Base-by-base conservation (phyloP, 2,329 filamentous ascomycete species). In the Parastagonospora avenae region DNA sequence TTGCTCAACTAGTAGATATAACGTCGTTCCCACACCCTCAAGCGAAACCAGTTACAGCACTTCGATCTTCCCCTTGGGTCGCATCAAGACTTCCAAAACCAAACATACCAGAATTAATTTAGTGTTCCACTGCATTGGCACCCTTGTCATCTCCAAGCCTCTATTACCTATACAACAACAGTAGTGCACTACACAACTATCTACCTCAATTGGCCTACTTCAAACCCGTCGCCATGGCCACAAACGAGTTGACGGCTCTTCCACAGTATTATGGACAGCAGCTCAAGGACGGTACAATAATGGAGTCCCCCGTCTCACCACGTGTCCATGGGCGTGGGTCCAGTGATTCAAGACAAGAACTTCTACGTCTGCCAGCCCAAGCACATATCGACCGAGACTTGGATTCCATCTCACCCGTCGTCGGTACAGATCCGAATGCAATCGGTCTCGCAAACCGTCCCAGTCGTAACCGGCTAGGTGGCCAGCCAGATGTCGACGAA, bases 241-340 rank as follows among this genome's bases (percentile, higher is more conserved):
- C 39, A 29, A 53, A 56, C 42, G 19, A 40, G 6, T 41, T 51
- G 27, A 63, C 47, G 9, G 28, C 62, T 9, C 51, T 68, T 16
- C 67, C 67, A 19, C 55, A 61, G 10, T 70, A 60, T 46, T 67
- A 72, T 42, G 67, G 67, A 4, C 63, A 71, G 40, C 57, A 56
- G 33, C 58, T 69, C 46, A 52, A 62, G 42, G 64, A 71, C 50
- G 67, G 63, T 8, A 63, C 67, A 9, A 52, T 66, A 46, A 57
- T 68, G 44, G 64, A 69, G 42, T 63, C 61, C 33, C 64, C 66
- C 38, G 49, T 46, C 14, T 31, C 46, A 31, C 54, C 59, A 16
- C 51, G 55, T 16, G 52, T 52, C 16, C 53, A 55, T 35, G 14
- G 19, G 16, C 42, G 50, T 39, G 57, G 49, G 44, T 60, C 62